These are phyloP conservation scores for Penicillium manginii DNA, from an alignment of 495 filamentous ascomycete genomes.

Conservation along the genomic window DNA sequence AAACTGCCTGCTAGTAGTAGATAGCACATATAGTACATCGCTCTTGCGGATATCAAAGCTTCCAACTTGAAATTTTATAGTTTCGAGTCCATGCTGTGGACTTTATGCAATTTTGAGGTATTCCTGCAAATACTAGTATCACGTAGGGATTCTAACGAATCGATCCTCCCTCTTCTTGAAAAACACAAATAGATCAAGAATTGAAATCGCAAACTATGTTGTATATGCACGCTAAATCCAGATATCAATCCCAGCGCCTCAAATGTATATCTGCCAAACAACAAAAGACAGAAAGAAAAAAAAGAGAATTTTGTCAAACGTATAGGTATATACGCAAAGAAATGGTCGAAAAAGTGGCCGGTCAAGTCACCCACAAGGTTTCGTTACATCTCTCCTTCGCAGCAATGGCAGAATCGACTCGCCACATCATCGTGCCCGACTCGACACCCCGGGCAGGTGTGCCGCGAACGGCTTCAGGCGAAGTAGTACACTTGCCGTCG, in stretches of 20 bases:
- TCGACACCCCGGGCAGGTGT: conserved; percentile 12
- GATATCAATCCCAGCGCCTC: conserved; percentile 12
- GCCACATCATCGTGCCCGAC: conserved; percentile 37
- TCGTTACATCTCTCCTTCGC: conserved; percentile 22
- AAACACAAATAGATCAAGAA: neutral
- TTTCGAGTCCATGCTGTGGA: too few relatives aligned
- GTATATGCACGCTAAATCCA: conserved; percentile 10
- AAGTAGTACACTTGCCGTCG: conserved; percentile 34
- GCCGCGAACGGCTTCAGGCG: conserved; percentile 24
- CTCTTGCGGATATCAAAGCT: neutral
- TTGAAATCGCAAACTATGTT: neutral
- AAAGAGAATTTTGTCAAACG: conserved; percentile 8
- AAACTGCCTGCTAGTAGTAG: too few relatives aligned
- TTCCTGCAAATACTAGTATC: too few relatives aligned
- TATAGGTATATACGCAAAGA: neutral
- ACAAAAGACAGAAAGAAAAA: neutral
- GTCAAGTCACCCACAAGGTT: conserved; percentile 15
- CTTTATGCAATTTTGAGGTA: too few relatives aligned
- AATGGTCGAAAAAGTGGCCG: neutral
- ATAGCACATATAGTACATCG: neutral
- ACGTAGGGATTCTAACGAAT: too few relatives aligned
- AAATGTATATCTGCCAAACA: conserved; percentile 6
- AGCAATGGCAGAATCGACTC: conserved; percentile 28
- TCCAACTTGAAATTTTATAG: too few relatives aligned
- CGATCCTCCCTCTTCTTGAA: too few relatives aligned